These are phyloP conservation scores for Roridomyces roridus DNA, from an alignment of 768 basidiomycete genomes.

Conservation along the genomic window DNA sequence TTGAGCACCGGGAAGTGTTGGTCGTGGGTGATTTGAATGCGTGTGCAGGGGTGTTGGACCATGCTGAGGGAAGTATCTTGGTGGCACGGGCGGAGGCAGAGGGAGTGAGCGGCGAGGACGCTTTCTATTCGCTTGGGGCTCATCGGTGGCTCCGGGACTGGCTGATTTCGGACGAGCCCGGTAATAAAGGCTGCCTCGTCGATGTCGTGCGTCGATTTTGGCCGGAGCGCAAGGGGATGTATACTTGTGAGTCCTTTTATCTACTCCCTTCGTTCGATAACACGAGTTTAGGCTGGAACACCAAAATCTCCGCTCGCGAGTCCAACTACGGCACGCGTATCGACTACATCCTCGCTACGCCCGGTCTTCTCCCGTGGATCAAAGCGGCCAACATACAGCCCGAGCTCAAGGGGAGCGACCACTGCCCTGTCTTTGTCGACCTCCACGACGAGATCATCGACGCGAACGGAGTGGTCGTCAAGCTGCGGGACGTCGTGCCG, in stretches of 20 bases:
- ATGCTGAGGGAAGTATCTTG: slow-evolving; percentile 82
- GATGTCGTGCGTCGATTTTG: slow-evolving; percentile 82
- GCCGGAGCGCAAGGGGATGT: slow-evolving; percentile 91
- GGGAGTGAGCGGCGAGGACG: slow-evolving; percentile 45
- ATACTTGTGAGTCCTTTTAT: slow-evolving; percentile 80
- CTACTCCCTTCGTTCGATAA: not conserved
- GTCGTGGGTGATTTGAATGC: slow-evolving; percentile 94
- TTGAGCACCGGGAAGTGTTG: slow-evolving; percentile 80
- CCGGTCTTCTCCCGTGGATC: slow-evolving; percentile 90
- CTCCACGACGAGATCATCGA: slow-evolving; percentile 77
- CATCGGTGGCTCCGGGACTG: slow-evolving; percentile 80
- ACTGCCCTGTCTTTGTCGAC: slow-evolving; percentile 96
- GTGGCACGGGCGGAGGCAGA: slow-evolving; percentile 46
- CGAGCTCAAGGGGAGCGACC: slow-evolving; percentile 90
- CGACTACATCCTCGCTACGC: slow-evolving; percentile 90
- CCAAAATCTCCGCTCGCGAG: slow-evolving; percentile 86
- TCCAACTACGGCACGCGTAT: slow-evolving; percentile 95
- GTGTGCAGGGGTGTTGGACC: slow-evolving; percentile 85
- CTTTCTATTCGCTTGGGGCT: slow-evolving; percentile 64
- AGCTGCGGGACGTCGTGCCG: slow-evolving; percentile 39
- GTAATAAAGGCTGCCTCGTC: slow-evolving; percentile 63
- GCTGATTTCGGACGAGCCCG: slow-evolving; percentile 59
- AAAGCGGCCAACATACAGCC: slow-evolving; percentile 84
- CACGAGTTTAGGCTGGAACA: slow-evolving; percentile 92
- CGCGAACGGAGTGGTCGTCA: slow-evolving; percentile 39